Evolutionary conservation across 1,284 basidiomycete species (phyloP).

Genomic region (Heterobasidion parviporum): DNA sequence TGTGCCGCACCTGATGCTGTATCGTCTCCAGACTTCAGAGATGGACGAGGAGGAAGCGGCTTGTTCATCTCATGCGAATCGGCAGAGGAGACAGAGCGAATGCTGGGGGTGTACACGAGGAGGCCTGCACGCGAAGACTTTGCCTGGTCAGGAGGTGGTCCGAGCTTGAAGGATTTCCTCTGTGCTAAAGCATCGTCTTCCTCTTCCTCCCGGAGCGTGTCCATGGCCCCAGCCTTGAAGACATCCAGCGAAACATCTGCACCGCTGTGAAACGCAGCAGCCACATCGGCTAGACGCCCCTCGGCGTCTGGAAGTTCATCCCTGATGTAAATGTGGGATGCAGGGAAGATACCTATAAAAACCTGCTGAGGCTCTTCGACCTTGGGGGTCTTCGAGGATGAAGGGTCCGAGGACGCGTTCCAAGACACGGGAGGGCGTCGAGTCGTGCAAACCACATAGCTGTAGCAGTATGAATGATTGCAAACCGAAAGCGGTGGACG

Average conservation of each 20-base stretch:
- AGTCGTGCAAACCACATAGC: slow-evolving; percentile 84
- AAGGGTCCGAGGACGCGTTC: slow-evolving; percentile 48
- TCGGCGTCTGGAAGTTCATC: slow-evolving; percentile 88
- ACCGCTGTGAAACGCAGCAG: slow-evolving; percentile 34
- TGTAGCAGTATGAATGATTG: slow-evolving; percentile 19
- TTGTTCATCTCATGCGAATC: slow-evolving; percentile 58
- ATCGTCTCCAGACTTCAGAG: slow-evolving; percentile 88
- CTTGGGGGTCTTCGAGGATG: slow-evolving; percentile 44
- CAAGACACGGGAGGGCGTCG: slow-evolving; percentile 62
- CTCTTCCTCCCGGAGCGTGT: slow-evolving; percentile 68
- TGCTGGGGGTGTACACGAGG: slow-evolving; percentile 60
- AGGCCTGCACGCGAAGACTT: slow-evolving; percentile 62
- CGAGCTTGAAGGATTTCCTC: slow-evolving; percentile 59
- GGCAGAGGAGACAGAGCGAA: slow-evolving; percentile 57
- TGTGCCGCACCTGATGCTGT: slow-evolving; percentile 76
- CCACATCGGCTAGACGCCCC: slow-evolving; percentile 71
- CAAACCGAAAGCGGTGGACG: not conserved
- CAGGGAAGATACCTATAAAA: slow-evolving; percentile 93
- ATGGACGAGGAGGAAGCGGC: slow-evolving; percentile 86
- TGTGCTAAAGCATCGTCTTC: slow-evolving; percentile 36
- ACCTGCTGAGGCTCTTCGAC: slow-evolving; percentile 78
- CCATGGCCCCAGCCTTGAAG: slow-evolving; percentile 40
- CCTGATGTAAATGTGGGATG: slow-evolving; percentile 83
- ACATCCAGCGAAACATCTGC: slow-evolving; percentile 26
- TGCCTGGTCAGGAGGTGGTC: slow-evolving; percentile 65